A percentile compares a stretch with the other conserved stretches of the same genome.
Conservation (phyloP, 1,139 yeast genomes). For the Debaryomycetaceae sp. region DNA sequence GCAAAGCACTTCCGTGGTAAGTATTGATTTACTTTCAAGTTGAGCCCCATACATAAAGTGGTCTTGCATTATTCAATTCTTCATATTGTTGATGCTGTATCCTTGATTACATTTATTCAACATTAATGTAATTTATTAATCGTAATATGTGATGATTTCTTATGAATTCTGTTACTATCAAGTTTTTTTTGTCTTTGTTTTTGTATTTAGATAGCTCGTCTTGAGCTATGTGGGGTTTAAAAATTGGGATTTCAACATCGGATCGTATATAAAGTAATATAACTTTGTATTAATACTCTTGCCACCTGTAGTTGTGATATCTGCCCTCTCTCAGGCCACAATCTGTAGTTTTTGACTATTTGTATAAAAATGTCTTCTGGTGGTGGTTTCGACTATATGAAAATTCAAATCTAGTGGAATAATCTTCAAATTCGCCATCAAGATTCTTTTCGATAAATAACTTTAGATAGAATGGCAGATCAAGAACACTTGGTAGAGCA, state of each 20-base stretch:
- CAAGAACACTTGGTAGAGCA: slow-evolving; percentile 38
- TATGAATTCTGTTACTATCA: slow-evolving; percentile 16
- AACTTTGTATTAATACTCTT: neutral
- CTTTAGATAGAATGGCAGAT: slow-evolving; percentile 14
- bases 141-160: slow-evolving; percentile 17
- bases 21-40: slow-evolving; percentile 20
- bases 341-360: too few relatives aligned
- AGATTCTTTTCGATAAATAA: neutral
- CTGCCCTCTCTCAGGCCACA: too few relatives aligned
- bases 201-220: slow-evolving; percentile 7
- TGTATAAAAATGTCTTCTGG: too few relatives aligned
- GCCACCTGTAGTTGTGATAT: neutral
- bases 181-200: slow-evolving; percentile 16
- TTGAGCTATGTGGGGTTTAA: slow-evolving; percentile 31
- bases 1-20: slow-evolving; percentile 90
- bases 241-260: slow-evolving; percentile 53
- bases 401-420: slow-evolving; percentile 2
- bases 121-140: slow-evolving; percentile 52
- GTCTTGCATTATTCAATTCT: slow-evolving; percentile 31
- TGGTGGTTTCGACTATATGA: neutral
- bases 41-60: slow-evolving; percentile 14
- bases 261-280: slow-evolving; percentile 22
- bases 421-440: slow-evolving; percentile 9
- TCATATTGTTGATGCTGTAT: slow-evolving; percentile 39
- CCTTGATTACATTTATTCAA: slow-evolving; percentile 59